phyloP scores from a whole-genome alignment of 208 protist species.

The Leishmania guyanensis region DNA sequence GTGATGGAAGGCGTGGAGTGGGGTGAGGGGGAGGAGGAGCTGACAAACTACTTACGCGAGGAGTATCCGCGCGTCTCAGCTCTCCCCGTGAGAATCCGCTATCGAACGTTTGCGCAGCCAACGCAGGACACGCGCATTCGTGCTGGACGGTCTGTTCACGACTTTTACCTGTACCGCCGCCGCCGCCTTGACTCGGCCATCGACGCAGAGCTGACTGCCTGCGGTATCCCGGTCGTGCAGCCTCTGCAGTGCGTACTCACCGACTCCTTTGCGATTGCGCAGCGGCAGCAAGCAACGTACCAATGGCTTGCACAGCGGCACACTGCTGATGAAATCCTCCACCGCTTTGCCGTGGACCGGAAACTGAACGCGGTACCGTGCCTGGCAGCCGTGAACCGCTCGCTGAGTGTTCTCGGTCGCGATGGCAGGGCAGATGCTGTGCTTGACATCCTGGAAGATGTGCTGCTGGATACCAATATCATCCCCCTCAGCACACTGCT shows the following conservation, averaged over 20 bases:
- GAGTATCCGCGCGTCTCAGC: conserved; percentile 29
- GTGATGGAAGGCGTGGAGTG: conserved; percentile 21
- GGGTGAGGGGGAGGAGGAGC: conserved; percentile 32
- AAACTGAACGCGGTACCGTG: conserved; percentile 54
- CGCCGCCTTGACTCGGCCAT: conserved; percentile 26
- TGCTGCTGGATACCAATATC: conserved; percentile 35
- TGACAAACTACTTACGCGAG: conserved; percentile 20
- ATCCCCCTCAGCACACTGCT: conserved; percentile 46
- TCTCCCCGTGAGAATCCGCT: conserved; percentile 33
- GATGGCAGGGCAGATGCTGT: conserved; percentile 38
- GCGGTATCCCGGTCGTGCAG: conserved; percentile 23
- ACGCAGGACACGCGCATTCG: conserved; percentile 23
- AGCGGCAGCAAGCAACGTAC: conserved; percentile 63
- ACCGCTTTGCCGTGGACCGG: conserved; percentile 69
- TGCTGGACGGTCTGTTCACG: conserved; percentile 23
- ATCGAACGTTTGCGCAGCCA: conserved; percentile 29
- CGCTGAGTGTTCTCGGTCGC: conserved; percentile 41
- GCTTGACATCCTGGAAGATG: conserved; percentile 57
- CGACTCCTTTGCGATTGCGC: conserved; percentile 59
- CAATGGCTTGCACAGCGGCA: conserved; percentile 60
- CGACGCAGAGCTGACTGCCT: conserved; percentile 29
- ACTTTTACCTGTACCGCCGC: conserved; percentile 34
- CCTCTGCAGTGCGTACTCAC: conserved; percentile 40
- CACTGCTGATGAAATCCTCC: conserved; percentile 50
- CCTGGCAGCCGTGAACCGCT: conserved; percentile 52